Base-by-base conservation (phyloP, 371 early-diverging fungal species). In the Mortierella sp. region DNA sequence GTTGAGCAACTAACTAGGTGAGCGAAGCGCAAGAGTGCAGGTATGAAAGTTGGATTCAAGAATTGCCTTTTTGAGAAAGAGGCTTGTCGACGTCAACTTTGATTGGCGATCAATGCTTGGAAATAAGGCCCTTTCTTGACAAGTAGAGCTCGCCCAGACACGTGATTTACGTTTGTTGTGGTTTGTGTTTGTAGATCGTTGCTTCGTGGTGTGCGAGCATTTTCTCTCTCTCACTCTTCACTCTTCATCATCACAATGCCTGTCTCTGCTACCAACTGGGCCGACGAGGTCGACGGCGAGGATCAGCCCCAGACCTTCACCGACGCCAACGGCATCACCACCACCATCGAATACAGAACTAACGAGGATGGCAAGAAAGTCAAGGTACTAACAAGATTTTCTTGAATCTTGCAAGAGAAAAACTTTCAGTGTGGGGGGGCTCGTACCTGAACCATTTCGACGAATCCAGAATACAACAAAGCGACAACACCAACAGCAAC, bases 301-400 rank as follows among this genome's bases (percentile, higher is more conserved):
- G 92, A 89, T 76, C 90, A 90, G 76, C 87, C 91, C 76, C 90
- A 92, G 88, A 87, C 90, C 70, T 92, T 92, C 78, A 91, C 92
- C 73, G 96, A 96, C 60, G 94, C 93, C 79, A 96, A 97, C 77
- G 97, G 97, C 63, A 94, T 97, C 80, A 95, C 95, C 84, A 93
- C 95, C 47, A 92, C 96, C 75, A 91, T 96, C 73, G 96, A 96
- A 91, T 95, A 93, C 90, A 92, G 92, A 83, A 90, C 91, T 48
- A 97, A 97, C 81, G 97, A 96, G 44, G 96, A 96, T 63, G 97
- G 97, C 88, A 95, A 95, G 85, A 95, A 92, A 88, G 96, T 97
- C 76, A 97, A 96, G 91, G 94, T 95, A 89, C 70, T 21, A 52
- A 54, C 31, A 34, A 65, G 74, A 78, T 19, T 16, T 52, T 45